Evolutionary conservation across 2,329 filamentous ascomycete species (phyloP).

Genomic region (Fusarium chaquense): DNA sequence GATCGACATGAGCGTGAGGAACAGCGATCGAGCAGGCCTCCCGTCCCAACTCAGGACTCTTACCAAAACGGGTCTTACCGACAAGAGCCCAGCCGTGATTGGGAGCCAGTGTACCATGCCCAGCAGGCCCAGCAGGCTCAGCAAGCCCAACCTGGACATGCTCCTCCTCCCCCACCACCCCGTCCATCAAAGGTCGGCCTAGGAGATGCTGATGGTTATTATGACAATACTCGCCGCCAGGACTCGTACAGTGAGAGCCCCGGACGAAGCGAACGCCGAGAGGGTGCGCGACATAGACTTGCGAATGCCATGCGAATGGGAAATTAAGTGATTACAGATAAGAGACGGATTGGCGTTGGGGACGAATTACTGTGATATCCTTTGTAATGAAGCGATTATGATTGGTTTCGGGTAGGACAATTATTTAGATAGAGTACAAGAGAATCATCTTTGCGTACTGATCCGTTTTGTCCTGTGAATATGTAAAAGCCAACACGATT

Average conservation of each 20-base stretch:
- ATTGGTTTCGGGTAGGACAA: slow-evolving; percentile 8
- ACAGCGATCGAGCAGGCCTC: slow-evolving; percentile 40
- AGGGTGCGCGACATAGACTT: slow-evolving; percentile 52
- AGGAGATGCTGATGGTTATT: slow-evolving; percentile 52
- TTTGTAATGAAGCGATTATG: slow-evolving; percentile 34
- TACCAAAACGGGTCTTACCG: slow-evolving; percentile 42
- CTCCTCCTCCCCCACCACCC: slow-evolving; percentile 54
- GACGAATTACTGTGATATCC: slow-evolving; percentile 35
- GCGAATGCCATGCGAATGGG: slow-evolving; percentile 52
- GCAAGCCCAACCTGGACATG: slow-evolving; percentile 37
- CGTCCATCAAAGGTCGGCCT: slow-evolving; percentile 54
- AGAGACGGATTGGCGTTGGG: slow-evolving; percentile 31
- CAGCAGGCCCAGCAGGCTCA: slow-evolving; percentile 23
- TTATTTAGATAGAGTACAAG: slow-evolving; percentile 34
- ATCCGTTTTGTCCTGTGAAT: no score
- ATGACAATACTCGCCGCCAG: slow-evolving; percentile 44
- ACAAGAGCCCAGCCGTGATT: slow-evolving; percentile 45
- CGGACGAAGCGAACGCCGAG: slow-evolving; percentile 42
- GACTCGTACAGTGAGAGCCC: slow-evolving; percentile 44
- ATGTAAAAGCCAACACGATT: no score
- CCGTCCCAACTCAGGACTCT: slow-evolving; percentile 38
- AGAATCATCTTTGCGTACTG: background rate
- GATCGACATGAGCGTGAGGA: slow-evolving; percentile 40
- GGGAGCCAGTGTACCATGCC: slow-evolving; percentile 48
- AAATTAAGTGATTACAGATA: slow-evolving; percentile 20